Conservation (phyloP, 768 basidiomycete species). For the Krasilnikovozyma curviuscula region DNA sequence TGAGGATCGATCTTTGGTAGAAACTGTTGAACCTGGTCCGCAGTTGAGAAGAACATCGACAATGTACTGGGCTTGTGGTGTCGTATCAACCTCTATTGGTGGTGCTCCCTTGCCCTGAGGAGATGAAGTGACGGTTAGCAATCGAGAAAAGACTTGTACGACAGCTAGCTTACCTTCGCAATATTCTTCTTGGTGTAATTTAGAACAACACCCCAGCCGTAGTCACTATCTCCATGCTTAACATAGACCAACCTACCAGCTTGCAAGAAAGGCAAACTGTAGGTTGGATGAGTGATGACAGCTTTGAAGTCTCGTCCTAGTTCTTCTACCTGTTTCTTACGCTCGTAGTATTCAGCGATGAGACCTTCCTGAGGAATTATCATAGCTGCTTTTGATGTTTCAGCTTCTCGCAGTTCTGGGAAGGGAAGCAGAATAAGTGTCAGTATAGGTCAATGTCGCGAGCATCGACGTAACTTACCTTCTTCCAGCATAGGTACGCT, state of each 20-base stretch:
- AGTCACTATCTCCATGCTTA: constrained; percentile 66
- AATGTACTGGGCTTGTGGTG: constrained; percentile 78
- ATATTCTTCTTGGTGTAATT: constrained; percentile 73
- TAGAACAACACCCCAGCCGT: constrained; percentile 90
- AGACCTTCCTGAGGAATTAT: constrained; percentile 65
- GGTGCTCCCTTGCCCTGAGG: constrained; percentile 28
- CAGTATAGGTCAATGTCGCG: neutral
- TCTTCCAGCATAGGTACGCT: constrained; percentile 70
- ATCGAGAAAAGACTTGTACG: constrained; percentile 31
- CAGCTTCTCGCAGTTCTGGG: constrained; percentile 54
- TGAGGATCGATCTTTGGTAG: constrained; percentile 39
- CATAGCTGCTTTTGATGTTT: constrained; percentile 42
- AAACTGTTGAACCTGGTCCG: constrained; percentile 43
- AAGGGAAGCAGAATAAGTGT: neutral
- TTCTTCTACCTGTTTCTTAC: constrained; percentile 78
- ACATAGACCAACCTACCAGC: constrained; percentile 81
- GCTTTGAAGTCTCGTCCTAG: constrained; percentile 72
- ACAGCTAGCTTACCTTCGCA: constrained; percentile 51
- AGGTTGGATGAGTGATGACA: constrained; percentile 85
- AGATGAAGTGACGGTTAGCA: neutral
- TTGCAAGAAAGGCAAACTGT: constrained; percentile 84
- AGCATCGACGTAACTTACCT: constrained; percentile 34
- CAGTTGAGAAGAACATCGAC: constrained; percentile 79
- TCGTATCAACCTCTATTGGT: constrained; percentile 43
- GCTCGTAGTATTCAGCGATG: constrained; percentile 78